Evolutionary conservation across 148 eudicot genomes (phyloP).

Genomic region (Rhododendron williamsianum): DNA sequence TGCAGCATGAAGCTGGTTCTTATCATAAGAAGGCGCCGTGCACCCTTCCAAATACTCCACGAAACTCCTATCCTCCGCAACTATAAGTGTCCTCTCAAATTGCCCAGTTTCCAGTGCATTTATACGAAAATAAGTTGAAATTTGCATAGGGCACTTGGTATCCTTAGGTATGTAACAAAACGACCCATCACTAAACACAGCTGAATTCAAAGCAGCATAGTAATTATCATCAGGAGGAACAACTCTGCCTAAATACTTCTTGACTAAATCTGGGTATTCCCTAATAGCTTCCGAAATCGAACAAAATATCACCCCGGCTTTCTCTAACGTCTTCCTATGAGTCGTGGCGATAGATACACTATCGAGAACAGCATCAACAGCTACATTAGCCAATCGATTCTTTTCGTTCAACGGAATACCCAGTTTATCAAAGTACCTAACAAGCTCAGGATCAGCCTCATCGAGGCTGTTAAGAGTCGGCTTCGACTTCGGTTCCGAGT

Average conservation of each 20-base stretch:
- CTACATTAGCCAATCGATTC: conserved; percentile 83
- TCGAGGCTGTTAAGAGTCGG: conserved; percentile 80
- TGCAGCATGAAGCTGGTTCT: conserved; percentile 87
- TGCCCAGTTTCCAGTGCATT: conserved; percentile 90
- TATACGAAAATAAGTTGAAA: conserved; percentile 88
- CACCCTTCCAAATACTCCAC: conserved; percentile 98
- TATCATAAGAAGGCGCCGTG: conserved; percentile 85
- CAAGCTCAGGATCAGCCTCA: conserved; percentile 89
- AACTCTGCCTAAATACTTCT: conserved; percentile 73
- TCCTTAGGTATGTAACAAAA: conserved; percentile 86
- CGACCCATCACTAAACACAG: conserved; percentile 96
- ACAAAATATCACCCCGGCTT: conserved; percentile 83
- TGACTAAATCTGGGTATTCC: conserved; percentile 78
- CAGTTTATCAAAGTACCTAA: conserved; percentile 70
- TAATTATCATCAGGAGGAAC: conserved; percentile 81
- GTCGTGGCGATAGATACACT: conserved; percentile 89
- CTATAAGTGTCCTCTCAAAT: conserved; percentile 87
- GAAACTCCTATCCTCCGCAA: conserved; percentile 85
- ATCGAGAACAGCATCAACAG: conserved; percentile 88
- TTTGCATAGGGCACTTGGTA: conserved; percentile 83
- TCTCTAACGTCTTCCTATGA: conserved; percentile 70
- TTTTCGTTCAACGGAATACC: conserved; percentile 68
- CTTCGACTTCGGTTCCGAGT: conserved; percentile 81
- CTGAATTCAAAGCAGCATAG: conserved; percentile 81
- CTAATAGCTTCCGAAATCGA: conserved; percentile 84